A percentile compares a stretch with the other conserved stretches of the same genome.
phyloP scores from a whole-genome alignment of 2,329 filamentous ascomycete genomes.

The Xylariaceae sp. region DNA sequence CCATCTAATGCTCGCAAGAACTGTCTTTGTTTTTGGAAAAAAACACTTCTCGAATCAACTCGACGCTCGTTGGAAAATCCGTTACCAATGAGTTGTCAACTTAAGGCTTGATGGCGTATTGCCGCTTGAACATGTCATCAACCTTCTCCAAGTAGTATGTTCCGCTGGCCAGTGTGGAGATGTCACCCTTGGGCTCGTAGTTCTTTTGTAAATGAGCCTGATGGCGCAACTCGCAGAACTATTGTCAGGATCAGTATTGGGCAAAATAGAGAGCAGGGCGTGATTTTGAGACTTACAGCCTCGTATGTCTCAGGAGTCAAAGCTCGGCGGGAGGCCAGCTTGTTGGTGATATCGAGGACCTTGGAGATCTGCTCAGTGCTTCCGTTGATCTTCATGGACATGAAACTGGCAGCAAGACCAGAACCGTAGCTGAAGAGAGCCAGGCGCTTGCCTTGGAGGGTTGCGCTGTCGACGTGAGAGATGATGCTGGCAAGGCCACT shows the following conservation, averaged over 20 bases:
- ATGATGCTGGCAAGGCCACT: slow-evolving; percentile 71
- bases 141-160: slow-evolving; percentile 78
- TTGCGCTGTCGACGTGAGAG: slow-evolving; percentile 57
- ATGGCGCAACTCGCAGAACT: slow-evolving; percentile 79
- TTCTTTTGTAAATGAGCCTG: slow-evolving; percentile 79
- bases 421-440: slow-evolving; percentile 78
- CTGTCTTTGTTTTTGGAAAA: slow-evolving; percentile 21
- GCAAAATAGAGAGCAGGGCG: neutral
- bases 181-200: slow-evolving; percentile 66
- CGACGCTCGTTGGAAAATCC: no score
- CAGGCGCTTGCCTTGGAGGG: slow-evolving; percentile 67
- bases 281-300: slow-evolving; percentile 50
- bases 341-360: slow-evolving; percentile 64
- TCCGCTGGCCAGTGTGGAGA: slow-evolving; percentile 61
- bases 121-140: slow-evolving; percentile 82
- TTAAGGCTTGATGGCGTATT: slow-evolving; percentile 72
- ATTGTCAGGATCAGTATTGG: slow-evolving; percentile 22
- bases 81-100: no score
- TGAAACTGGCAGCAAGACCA: slow-evolving; percentile 67
- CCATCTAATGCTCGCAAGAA: slow-evolving; percentile 20
- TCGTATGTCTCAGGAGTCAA: slow-evolving; percentile 72
- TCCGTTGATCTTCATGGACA: slow-evolving; percentile 69
- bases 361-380: slow-evolving; percentile 65
- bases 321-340: slow-evolving; percentile 60
- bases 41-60: no score